Base-by-base conservation (phyloP, 2,329 filamentous ascomycete species). In the Aphanoascus verrucosus region DNA sequence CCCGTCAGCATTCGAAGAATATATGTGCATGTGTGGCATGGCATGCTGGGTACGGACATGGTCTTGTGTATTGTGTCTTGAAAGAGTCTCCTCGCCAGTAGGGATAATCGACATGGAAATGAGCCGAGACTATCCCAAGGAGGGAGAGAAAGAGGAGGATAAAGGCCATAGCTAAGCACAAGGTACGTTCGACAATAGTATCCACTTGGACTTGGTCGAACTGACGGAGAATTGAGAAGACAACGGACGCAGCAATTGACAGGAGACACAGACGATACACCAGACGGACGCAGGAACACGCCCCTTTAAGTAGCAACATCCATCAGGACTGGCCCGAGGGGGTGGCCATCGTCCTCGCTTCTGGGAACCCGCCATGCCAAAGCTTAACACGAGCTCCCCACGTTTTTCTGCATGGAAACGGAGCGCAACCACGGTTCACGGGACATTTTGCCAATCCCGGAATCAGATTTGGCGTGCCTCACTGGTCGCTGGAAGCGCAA, bases 11-110 rank as follows among this genome's bases (percentile, higher is more conserved):
- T 9, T 9, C 35, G 52, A 28, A 28, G 7, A 7, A 4, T 28
- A 28, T 28, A 28, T 28, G 23, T 4, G 23, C 23, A 3, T 28
- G 23, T 7, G 23, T 28, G 23, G 23, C 23, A 28, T 28, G 19
- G 47, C 14, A 53, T 28, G 34, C n/a, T 43, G 31, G n/a, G 46
- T 44, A 59, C 61, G 19, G 60, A 71, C 71, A 74, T 20, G 70
- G 71, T 42, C 66, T 71, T 32, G 59, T 61, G 59, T 65, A 73
- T 55, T 73, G 71, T 32, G 66, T 70, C 14, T 66, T 57, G 54
- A 72, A 72, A 5, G 71, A 73, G 54, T 70, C 63, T 32, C 69
- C 71, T 53, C 72, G 67, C 72, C 71, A 74, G 55, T 55, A 56
- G 14, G 63, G 63, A 38, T 64, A 64, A 17, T 54, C 44, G 31